Percentiles rank a stretch among this genome's conserved stretches.
Conservation (phyloP, 1,284 basidiomycete species). For the Xanthoconium separans region DNA sequence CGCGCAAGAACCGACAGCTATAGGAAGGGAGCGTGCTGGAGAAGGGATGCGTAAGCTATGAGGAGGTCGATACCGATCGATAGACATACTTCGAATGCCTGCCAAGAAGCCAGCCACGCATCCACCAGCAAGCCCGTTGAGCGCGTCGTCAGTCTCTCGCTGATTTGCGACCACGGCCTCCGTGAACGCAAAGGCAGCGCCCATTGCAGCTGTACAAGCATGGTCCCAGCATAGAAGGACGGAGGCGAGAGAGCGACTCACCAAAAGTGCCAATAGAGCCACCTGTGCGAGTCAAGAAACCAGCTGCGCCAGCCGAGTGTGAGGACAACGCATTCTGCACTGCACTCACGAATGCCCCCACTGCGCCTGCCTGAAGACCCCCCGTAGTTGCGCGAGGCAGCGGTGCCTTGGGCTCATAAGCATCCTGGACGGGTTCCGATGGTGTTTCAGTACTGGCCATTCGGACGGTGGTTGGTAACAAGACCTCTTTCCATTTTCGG, state of each 20-base stretch:
- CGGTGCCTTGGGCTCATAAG: conserved; percentile 59
- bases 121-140: conserved; percentile 86
- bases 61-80: neutral
- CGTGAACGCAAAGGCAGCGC: conserved; percentile 82
- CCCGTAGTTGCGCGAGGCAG: conserved; percentile 59
- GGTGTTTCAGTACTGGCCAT: conserved; percentile 39
- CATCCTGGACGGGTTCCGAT: conserved; percentile 15
- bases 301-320: conserved; percentile 47
- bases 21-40: conserved; percentile 80
- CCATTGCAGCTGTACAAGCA: conserved; percentile 76
- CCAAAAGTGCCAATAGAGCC: conserved; percentile 81
- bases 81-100: conserved; percentile 69
- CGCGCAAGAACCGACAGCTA: conserved; percentile 80
- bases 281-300: conserved; percentile 36
- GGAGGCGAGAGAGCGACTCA: conserved; percentile 73
- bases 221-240: conserved; percentile 61
- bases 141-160: conserved; percentile 76
- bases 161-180: conserved; percentile 82
- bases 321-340: conserved; percentile 83
- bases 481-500: conserved; percentile 28
- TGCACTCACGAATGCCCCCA: conserved; percentile 77
- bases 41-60: conserved; percentile 4
- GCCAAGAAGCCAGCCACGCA: conserved; percentile 93
- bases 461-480: conserved; percentile 13
- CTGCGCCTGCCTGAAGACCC: conserved; percentile 68